These are phyloP conservation scores for Tetrapisispora namnaoensis DNA, from an alignment of 805 yeast genomes.

Conservation along the genomic window DNA sequence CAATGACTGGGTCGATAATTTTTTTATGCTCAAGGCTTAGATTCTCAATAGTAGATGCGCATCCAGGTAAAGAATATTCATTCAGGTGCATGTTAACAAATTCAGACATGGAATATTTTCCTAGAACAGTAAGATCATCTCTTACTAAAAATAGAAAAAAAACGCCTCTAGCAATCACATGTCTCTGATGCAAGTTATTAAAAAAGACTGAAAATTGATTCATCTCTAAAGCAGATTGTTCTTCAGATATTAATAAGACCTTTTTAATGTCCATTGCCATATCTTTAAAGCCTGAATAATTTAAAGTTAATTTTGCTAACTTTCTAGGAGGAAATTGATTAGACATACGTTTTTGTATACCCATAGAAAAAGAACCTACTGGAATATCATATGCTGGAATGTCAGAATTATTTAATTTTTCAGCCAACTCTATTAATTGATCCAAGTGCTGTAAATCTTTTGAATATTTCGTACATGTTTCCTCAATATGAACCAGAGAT, in stretches of 20 bases:
- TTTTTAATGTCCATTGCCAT: conserved; percentile 33
- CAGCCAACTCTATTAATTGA: conserved; percentile 8
- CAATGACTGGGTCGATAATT: conserved; percentile 18
- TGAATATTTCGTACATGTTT: conserved; percentile 8
- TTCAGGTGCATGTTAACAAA: conserved; percentile 36
- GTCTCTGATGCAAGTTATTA: conserved; percentile 28
- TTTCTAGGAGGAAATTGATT: conserved; percentile 39
- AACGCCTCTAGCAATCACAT: conserved; percentile 48
- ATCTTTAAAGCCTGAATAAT: conserved; percentile 19
- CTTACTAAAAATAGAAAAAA: conserved; percentile 53
- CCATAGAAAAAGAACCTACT: conserved; percentile 35
- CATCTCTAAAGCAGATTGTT: conserved; percentile 25
- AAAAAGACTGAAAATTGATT: conserved; percentile 28
- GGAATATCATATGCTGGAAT: conserved; percentile 5
- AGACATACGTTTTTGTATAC: conserved; percentile 39
- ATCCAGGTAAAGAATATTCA: conserved; percentile 26
- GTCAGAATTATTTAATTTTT: neutral
- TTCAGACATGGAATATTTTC: conserved; percentile 34
- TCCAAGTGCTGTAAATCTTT: conserved; percentile 9
- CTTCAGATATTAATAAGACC: conserved; percentile 28
- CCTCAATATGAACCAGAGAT: conserved; percentile 25
- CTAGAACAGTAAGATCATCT: conserved; percentile 52
- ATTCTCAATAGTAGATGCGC: conserved; percentile 1
- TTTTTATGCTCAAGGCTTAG: conserved; percentile 3
- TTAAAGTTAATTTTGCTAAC: conserved; percentile 25